Conservation (phyloP, 1,139 yeast species). For the Lodderomyces metapsilosis region DNA sequence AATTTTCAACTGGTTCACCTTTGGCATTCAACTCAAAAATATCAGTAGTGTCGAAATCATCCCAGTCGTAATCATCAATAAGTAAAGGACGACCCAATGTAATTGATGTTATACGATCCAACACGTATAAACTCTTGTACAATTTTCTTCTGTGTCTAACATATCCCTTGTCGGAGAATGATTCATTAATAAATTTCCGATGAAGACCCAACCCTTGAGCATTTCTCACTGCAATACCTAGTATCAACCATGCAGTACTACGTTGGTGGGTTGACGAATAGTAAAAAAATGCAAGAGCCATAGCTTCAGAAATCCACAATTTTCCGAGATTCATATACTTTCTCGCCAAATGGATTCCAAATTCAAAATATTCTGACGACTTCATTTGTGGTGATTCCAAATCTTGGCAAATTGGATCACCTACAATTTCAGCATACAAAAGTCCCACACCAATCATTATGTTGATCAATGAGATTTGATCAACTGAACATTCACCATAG, state of each 20-base stretch:
- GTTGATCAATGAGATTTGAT: constrained; percentile 13
- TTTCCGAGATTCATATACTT: constrained; percentile 16
- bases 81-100: constrained; percentile 42
- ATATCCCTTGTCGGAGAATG: constrained; percentile 12
- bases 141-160: constrained; percentile 28
- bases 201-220: constrained; percentile 17
- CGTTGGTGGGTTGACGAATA: constrained; percentile 36
- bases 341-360: constrained; percentile 13
- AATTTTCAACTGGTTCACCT: constrained; percentile 8
- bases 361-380: constrained; percentile 14
- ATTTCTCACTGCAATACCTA: constrained; percentile 16
- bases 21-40: constrained; percentile 11
- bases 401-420: constrained; percentile 10
- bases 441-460: constrained; percentile 15
- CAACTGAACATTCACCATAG: constrained; percentile 11
- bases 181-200: constrained; percentile 15
- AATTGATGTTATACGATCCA: constrained; percentile 38
- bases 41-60: constrained; percentile 23
- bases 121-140: constrained; percentile 38
- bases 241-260: constrained; percentile 37
- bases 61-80: constrained; percentile 42
- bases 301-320: constrained; percentile 42
- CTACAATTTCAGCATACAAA: constrained; percentile 13
- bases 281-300: constrained; percentile 34
- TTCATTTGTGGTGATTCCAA: constrained; percentile 12